phyloP scores from a whole-genome alignment of 805 yeast species.

The Spathaspora hagerdaliae region DNA sequence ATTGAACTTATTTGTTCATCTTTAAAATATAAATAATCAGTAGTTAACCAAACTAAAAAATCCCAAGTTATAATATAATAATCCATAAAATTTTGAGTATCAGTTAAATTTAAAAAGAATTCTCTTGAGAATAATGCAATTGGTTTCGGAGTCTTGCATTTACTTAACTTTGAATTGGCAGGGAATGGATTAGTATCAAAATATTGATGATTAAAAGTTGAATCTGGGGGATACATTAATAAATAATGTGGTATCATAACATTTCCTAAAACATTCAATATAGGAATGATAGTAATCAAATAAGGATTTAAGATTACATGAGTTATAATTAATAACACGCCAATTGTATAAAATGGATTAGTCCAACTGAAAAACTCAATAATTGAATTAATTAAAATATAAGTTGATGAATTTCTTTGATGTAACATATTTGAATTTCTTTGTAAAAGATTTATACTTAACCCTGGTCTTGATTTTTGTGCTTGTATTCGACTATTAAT shows the following conservation, averaged over 20 bases:
- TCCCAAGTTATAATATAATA: conserved; percentile 64
- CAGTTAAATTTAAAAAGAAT: conserved; percentile 73
- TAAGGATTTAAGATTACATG: conserved; percentile 60
- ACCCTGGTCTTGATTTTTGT: conserved; percentile 62
- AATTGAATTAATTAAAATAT: conserved; percentile 55
- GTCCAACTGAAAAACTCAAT: conserved; percentile 61
- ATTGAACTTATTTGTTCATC: conserved; percentile 58
- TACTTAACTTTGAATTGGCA: conserved; percentile 47
- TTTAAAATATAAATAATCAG: conserved; percentile 58
- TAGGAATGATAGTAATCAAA: conserved; percentile 50
- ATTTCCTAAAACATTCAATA: conserved; percentile 47
- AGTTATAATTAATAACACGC: conserved; percentile 47
- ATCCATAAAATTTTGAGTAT: conserved; percentile 77
- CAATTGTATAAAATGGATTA: conserved; percentile 57
- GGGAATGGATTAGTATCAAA: conserved; percentile 29
- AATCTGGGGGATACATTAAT: conserved; percentile 61
- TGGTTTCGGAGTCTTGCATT: conserved; percentile 57
- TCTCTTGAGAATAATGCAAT: conserved; percentile 77
- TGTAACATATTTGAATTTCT: conserved; percentile 60
- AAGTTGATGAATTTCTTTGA: conserved; percentile 59
- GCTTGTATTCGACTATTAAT: conserved; percentile 53
- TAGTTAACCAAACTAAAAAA: conserved; percentile 42
- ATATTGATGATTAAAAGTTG: conserved; percentile 14
- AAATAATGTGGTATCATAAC: conserved; percentile 68
- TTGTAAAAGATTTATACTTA: conserved; percentile 68